Base-by-base conservation (phyloP, 352 stramenopile genomes). In the Pythium rishiriense region DNA sequence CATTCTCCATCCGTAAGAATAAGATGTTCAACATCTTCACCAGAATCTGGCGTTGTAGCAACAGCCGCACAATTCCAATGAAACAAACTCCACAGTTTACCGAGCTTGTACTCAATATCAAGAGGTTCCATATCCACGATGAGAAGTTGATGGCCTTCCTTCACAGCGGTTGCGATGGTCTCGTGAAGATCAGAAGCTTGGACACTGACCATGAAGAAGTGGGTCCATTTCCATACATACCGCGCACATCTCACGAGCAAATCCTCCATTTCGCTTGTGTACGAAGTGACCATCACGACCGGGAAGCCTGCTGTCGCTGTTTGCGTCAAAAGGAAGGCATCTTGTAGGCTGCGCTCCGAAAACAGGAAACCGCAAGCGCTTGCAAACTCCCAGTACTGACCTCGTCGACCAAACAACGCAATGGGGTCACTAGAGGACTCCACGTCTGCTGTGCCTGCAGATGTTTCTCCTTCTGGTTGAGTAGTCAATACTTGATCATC, bases 101-200 rank as follows among this genome's bases (percentile, higher is more conserved):
- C 54, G 12, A 43, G 24, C 39, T 49, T 28, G 21, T 22, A 52
- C 29, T 82, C 70, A 0, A 61, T 41, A 42, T 91, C 74, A 0
- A 75, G 45, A 4, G 80, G 80, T 9, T 84, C 69, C 0, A 88
- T 72, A 15, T 89, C 82, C 0, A 91, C 58, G 7, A 91, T 78
- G 19, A 91, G 22, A 8, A 91, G 41, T 51, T 89, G 80, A 12
- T 87, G 68, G 1, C 80, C 82, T 10, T 80, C 62, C 17, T 45
- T 49, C n/a, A 86, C 69, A 17, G 82, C 78, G 2, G 50, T n/a
- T 6, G 29, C 22, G 14, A 91, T 53, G 0, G 73, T 69, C 0
- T 68, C 25, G 10, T 77, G 51, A 19, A 91, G 73, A 26, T 84
- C 76, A 5, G 25, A 8, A 0, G 70, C 72, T 46, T 63, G 69